Percentiles rank a stretch among this genome's conserved stretches.
Evolutionary conservation across 2,329 filamentous ascomycete genomes (phyloP).

Genomic region (Cadophora sp.): DNA sequence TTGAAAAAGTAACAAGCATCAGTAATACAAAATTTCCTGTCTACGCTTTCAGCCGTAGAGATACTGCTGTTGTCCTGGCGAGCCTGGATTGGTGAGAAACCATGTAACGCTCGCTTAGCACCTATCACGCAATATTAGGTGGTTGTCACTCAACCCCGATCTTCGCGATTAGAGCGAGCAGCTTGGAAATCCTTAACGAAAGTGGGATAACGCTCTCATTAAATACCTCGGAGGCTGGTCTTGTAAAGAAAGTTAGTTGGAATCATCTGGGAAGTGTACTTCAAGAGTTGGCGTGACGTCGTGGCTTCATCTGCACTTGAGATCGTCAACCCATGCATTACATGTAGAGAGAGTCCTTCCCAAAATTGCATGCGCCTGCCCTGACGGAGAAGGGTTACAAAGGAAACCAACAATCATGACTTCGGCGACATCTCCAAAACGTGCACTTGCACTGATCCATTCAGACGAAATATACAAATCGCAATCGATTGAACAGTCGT

Average conservation of each 20-base stretch:
- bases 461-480: constrained; percentile 30
- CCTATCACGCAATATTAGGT: constrained; percentile 19
- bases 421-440: constrained; percentile 7
- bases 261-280: background rate
- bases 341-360: background rate
- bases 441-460: background rate
- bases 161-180: background rate
- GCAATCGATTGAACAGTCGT: constrained; percentile 32
- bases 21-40: background rate
- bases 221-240: constrained; percentile 7
- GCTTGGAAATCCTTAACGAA: constrained; percentile 8
- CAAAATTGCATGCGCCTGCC: background rate
- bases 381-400: background rate
- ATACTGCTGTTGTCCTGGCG: background rate
- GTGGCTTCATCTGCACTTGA: background rate
- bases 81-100: constrained; percentile 6
- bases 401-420: background rate
- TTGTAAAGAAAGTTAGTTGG: background rate
- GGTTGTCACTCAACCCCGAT: constrained; percentile 14
- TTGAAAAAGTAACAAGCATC: background rate
- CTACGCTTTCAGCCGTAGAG: background rate
- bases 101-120: constrained; percentile 13
- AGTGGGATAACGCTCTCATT: constrained; percentile 16
- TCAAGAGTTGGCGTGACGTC: constrained; percentile 9
- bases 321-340: background rate